These are phyloP conservation scores for Cucumis cinereus DNA, from an alignment of 306 rosid species.

Conservation along the genomic window DNA sequence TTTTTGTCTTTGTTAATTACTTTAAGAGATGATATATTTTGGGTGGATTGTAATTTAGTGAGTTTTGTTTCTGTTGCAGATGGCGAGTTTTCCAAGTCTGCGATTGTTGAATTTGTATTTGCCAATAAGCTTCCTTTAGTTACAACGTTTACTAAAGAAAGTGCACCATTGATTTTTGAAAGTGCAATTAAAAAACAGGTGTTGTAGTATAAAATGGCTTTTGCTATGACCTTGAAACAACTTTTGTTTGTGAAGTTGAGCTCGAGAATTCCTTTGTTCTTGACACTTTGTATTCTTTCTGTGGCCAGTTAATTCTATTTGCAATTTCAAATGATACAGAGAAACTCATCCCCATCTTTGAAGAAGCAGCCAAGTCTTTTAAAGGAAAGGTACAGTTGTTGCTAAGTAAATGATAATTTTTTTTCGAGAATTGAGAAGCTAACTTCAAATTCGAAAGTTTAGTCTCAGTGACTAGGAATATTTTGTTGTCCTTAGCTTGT, in stretches of 20 bases:
- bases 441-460: background rate
- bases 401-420: background rate
- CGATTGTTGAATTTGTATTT: slow-evolving; percentile 57
- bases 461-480: background rate
- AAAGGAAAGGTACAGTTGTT: slow-evolving; percentile 74
- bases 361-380: slow-evolving; percentile 67
- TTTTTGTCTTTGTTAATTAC: background rate
- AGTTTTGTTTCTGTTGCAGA: slow-evolving; percentile 34
- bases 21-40: background rate
- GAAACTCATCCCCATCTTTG: slow-evolving; percentile 53
- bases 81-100: slow-evolving; percentile 60
- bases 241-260: background rate
- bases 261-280: background rate
- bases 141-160: slow-evolving; percentile 70
- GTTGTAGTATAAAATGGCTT: background rate
- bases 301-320: slow-evolving; percentile 59
- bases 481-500: background rate
- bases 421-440: background rate
- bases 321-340: slow-evolving; percentile 57
- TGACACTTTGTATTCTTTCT: slow-evolving; percentile 13
- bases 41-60: background rate
- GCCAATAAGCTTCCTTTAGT: slow-evolving; percentile 89
- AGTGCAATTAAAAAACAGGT: slow-evolving; percentile 94
- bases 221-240: background rate
- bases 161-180: slow-evolving; percentile 73